Conservation (phyloP, 345 rosid genomes). For the Melaleuca quinquenervia region DNA sequence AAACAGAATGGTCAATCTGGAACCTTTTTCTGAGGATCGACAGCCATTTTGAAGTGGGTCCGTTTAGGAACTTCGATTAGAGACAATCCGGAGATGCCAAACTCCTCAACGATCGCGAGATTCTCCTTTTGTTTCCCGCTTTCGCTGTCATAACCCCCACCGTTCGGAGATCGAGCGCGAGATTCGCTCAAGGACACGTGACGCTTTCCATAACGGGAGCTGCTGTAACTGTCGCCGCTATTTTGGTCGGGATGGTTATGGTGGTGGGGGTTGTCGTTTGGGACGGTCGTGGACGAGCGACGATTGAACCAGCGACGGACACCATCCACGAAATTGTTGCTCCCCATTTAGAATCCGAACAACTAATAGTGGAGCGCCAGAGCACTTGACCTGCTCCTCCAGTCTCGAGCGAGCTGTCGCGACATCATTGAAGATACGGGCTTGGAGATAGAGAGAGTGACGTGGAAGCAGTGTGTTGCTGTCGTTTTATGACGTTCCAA, state of each 20-base stretch:
- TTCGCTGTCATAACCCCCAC: neutral
- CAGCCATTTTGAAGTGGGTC: neutral
- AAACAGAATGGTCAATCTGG: neutral
- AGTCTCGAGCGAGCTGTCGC: neutral
- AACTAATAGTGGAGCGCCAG: neutral
- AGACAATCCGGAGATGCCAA: neutral
- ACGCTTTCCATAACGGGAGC: neutral
- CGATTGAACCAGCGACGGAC: constrained; percentile 10
- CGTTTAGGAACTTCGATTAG: neutral
- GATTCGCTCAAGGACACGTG: neutral
- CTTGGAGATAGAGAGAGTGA: neutral
- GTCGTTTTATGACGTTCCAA: neutral
- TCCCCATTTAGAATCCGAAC: neutral
- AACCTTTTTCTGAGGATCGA: neutral
- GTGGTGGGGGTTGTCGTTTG: neutral
- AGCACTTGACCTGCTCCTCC: neutral
- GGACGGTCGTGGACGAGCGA: neutral
- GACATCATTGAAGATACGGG: neutral
- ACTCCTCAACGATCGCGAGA: neutral
- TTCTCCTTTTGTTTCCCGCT: neutral
- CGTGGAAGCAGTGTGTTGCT: neutral
- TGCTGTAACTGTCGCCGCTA: neutral
- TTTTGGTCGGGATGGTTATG: neutral
- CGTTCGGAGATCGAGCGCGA: neutral
- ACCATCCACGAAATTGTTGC: constrained; percentile 2